Conservation (phyloP, 192 early-diverging fungal species). For the Obelidium mucronatum region DNA sequence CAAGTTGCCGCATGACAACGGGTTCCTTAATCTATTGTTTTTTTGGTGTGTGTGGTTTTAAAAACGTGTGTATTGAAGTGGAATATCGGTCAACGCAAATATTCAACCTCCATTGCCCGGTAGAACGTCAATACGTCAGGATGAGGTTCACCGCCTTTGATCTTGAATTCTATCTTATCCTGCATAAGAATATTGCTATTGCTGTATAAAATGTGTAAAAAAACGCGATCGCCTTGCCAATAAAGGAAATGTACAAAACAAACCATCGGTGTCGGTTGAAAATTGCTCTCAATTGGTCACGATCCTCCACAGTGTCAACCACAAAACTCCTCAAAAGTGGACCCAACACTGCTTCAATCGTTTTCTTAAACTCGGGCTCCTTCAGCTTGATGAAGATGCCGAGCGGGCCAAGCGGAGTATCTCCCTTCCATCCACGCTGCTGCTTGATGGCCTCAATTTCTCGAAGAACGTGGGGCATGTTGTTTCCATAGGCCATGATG, state of each 20-base stretch:
- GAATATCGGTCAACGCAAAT: not conserved
- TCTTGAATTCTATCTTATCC: constrained; percentile 3
- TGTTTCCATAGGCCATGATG: constrained; percentile 77
- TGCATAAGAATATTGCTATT: constrained; percentile 16
- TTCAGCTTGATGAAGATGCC: constrained; percentile 54
- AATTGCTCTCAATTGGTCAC: not conserved
- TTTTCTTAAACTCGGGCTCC: constrained; percentile 22
- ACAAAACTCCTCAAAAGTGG: constrained; percentile 41
- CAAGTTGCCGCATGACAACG: constrained; percentile 37
- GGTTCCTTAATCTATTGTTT: constrained; percentile 37
- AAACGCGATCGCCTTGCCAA: too few relatives aligned
- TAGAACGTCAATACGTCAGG: constrained; percentile 35
- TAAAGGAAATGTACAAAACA: too few relatives aligned
- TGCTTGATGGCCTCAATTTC: constrained; percentile 74
- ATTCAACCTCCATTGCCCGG: constrained; percentile 25
- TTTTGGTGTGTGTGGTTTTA: too few relatives aligned
- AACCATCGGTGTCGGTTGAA: too few relatives aligned
- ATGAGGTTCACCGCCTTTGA: not conserved
- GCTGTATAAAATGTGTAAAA: too few relatives aligned
- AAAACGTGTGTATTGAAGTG: not conserved
- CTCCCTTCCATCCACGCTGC: constrained; percentile 74
- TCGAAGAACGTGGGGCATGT: constrained; percentile 79
- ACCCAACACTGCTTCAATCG: constrained; percentile 48
- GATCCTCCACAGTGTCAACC: constrained; percentile 46
- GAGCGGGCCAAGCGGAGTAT: constrained; percentile 63